Evolutionary conservation across 257 asterid genomes (phyloP).

Genomic region (Ilex aquifolium): DNA sequence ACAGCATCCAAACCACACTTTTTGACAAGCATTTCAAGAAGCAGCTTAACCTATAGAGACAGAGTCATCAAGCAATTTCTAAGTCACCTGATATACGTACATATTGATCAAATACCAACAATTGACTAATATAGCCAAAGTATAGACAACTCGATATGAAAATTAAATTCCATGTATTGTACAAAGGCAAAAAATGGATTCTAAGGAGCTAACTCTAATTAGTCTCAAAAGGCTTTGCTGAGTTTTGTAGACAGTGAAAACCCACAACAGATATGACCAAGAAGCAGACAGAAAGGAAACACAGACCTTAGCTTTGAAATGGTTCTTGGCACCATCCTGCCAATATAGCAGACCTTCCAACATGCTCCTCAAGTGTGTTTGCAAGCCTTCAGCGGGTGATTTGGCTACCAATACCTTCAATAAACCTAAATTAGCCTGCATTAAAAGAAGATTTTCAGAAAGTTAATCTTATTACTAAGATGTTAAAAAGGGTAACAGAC

Average conservation of each 20-base stretch:
- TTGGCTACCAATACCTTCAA: constrained; percentile 89
- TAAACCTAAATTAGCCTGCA: constrained; percentile 88
- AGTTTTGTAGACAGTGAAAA: no score
- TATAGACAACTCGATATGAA: no score
- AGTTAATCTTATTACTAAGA: constrained; percentile 4
- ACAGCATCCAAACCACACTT: constrained; percentile 94
- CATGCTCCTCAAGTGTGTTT: constrained; percentile 66
- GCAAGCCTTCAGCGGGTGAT: constrained; percentile 68
- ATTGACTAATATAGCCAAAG: neutral
- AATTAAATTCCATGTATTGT: no score
- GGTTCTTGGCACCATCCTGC: constrained; percentile 76
- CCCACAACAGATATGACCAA: no score
- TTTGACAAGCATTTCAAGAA: constrained; percentile 91
- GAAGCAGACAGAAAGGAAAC: constrained; percentile 6
- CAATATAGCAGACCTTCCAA: constrained; percentile 74
- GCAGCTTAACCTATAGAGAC: constrained; percentile 61
- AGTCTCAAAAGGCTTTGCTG: no score
- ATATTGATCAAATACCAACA: constrained; percentile 2
- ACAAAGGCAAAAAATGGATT: no score
- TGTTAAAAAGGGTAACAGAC: no score
- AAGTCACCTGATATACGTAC: no score
- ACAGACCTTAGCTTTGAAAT: constrained; percentile 85
- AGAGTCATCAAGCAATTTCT: neutral
- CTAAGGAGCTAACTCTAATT: no score
- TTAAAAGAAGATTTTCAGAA: constrained; percentile 10